phyloP scores from a whole-genome alignment of 805 yeast genomes.

The Barnettozyma salicaria region DNA sequence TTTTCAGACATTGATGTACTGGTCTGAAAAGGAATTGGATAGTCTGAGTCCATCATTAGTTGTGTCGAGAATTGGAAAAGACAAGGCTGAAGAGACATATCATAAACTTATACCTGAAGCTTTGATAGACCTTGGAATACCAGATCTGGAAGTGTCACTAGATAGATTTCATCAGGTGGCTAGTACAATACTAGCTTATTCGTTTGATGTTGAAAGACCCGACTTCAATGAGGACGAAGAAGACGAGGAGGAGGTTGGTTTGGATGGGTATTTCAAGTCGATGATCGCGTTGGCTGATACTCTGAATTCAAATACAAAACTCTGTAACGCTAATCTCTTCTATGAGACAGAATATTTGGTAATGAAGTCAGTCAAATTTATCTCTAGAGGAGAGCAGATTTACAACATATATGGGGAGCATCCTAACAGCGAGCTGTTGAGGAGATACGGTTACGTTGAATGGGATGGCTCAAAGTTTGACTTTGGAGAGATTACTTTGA shows the following conservation, averaged over 20 bases:
- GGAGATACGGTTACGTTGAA: conserved; percentile 92
- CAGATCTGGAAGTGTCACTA: conserved; percentile 36
- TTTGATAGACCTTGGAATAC: conserved; percentile 34
- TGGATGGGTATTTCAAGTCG: conserved; percentile 53
- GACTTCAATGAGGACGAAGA: conserved; percentile 30
- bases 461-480: conserved; percentile 64
- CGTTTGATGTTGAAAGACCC: conserved; percentile 69
- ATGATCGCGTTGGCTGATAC: conserved; percentile 95
- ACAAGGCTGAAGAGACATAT: conserved; percentile 58
- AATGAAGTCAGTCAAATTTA: conserved; percentile 66
- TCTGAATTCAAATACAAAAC: conserved; percentile 75
- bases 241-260: conserved; percentile 33
- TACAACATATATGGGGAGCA: conserved; percentile 87
- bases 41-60: conserved; percentile 65
- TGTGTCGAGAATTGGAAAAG: conserved; percentile 62
- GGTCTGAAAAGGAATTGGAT: conserved; percentile 59
- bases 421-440: conserved; percentile 83
- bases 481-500: conserved; percentile 66
- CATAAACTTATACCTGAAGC: conserved; percentile 36
- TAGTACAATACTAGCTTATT: conserved; percentile 78
- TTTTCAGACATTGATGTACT: conserved; percentile 71
- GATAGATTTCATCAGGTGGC: conserved; percentile 70
- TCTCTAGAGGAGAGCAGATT: conserved; percentile 63
- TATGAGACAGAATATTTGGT: conserved; percentile 44
- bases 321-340: conserved; percentile 67